Conservation (phyloP, 2,329 filamentous ascomycete genomes). For the Apiospora koreana region DNA sequence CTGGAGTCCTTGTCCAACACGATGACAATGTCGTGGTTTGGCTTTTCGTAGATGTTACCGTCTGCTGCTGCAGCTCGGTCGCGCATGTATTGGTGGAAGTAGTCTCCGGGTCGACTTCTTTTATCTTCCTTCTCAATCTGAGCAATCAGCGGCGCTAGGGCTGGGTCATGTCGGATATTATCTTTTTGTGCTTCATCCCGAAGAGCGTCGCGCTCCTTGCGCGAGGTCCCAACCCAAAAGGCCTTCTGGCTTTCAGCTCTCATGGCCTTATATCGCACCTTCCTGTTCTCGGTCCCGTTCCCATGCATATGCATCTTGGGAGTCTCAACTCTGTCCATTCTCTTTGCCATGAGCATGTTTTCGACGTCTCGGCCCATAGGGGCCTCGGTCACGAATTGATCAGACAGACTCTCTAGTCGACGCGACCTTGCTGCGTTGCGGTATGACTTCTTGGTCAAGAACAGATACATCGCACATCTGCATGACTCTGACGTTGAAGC, state of each 20-base stretch:
- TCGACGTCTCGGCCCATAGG: slow-evolving; percentile 13
- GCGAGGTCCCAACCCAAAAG: slow-evolving; percentile 17
- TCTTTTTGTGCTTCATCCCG: background rate
- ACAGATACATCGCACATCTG: background rate
- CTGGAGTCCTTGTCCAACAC: slow-evolving; percentile 13
- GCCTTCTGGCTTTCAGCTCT: background rate
- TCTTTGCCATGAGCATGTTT: slow-evolving; percentile 15
- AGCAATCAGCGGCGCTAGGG: slow-evolving; percentile 11
- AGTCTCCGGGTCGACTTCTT: slow-evolving; percentile 11
- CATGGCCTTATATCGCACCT: slow-evolving; percentile 14
- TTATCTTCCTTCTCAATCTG: slow-evolving; percentile 17
- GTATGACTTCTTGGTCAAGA: background rate
- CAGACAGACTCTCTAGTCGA: background rate
- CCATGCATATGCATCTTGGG: slow-evolving; percentile 12
- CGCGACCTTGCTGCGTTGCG: background rate
- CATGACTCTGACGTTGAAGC: background rate
- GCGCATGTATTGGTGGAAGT: slow-evolving; percentile 17
- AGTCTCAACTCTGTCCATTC: slow-evolving; percentile 12
- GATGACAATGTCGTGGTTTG: slow-evolving; percentile 14
- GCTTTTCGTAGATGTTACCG: slow-evolving; percentile 5
- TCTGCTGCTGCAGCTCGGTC: slow-evolving; percentile 12
- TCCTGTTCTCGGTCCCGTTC: slow-evolving; percentile 11
- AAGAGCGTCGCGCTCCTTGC: slow-evolving; percentile 13
- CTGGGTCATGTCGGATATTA: background rate
- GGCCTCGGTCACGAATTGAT: background rate